Percentiles rank a stretch among this genome's conserved stretches.
phyloP scores from a whole-genome alignment of 2,329 filamentous ascomycete species.

The Colletotrichum gloeosporioides region DNA sequence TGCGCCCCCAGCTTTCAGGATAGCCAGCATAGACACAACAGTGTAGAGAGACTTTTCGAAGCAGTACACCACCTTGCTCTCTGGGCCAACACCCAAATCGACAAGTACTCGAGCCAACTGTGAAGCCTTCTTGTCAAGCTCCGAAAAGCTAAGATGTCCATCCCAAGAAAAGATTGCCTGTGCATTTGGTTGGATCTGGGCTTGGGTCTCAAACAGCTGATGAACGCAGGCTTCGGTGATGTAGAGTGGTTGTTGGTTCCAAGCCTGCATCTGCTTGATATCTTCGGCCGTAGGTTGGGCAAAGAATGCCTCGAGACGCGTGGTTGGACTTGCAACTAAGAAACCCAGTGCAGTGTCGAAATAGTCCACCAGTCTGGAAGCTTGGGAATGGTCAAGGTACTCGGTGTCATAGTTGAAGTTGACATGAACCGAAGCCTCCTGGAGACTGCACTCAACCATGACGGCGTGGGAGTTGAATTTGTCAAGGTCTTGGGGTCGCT shows the following conservation, averaged over 20 bases:
- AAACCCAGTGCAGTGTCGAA: constrained; percentile 3
- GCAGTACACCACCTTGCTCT: constrained; percentile 28
- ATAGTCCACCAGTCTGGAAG: background rate
- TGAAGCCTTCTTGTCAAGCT: constrained; percentile 23
- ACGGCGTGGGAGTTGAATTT: constrained; percentile 11
- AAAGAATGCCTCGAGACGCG: background rate
- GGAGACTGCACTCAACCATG: constrained; percentile 11
- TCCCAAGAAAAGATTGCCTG: constrained; percentile 27
- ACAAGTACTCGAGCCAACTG: constrained; percentile 20
- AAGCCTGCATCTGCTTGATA: background rate
- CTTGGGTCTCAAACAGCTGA: background rate
- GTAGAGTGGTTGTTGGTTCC: background rate
- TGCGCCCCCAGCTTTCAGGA: constrained; percentile 36
- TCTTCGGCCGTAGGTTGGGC: background rate
- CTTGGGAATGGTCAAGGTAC: background rate
- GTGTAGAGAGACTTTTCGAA: constrained; percentile 33
- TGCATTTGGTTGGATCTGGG: background rate
- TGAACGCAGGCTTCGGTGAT: background rate
- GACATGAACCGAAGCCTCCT: background rate
- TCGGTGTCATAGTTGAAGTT: constrained; percentile 1
- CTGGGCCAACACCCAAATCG: constrained; percentile 24
- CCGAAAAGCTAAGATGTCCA: constrained; percentile 22
- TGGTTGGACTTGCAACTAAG: background rate
- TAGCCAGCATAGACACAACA: constrained; percentile 31
- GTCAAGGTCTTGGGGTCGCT: constrained; percentile 8